Percentiles rank a stretch among this genome's conserved stretches.
These are phyloP conservation scores for Petasospora fabianii DNA, from an alignment of 1,139 yeast genomes.

Conservation along the genomic window DNA sequence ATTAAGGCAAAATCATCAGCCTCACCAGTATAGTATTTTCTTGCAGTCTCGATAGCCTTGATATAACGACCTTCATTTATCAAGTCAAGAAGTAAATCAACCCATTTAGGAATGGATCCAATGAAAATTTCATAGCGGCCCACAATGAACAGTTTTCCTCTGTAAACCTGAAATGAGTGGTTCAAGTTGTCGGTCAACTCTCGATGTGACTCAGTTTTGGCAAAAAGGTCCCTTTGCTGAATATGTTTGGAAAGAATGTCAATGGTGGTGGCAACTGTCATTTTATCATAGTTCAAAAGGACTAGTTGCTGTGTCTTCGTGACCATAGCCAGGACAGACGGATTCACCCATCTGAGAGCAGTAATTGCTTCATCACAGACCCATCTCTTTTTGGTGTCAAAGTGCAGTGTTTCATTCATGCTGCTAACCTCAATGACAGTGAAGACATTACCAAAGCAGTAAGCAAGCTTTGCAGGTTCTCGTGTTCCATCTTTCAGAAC, in stretches of 20 bases:
- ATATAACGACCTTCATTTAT: conserved; percentile 48
- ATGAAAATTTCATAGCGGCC: conserved; percentile 48
- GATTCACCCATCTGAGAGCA: conserved; percentile 58
- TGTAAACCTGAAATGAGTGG: conserved; percentile 36
- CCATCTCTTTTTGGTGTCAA: conserved; percentile 44
- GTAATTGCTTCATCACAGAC: conserved; percentile 44
- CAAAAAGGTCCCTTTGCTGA: conserved; percentile 31
- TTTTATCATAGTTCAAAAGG: conserved; percentile 37
- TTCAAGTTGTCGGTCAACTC: conserved; percentile 28
- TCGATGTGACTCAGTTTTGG: conserved; percentile 12
- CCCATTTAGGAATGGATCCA: conserved; percentile 71
- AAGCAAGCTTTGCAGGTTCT: conserved; percentile 52
- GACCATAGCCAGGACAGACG: conserved; percentile 44
- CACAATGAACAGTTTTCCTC: conserved; percentile 45
- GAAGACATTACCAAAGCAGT: conserved; percentile 60
- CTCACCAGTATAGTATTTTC: conserved; percentile 48
- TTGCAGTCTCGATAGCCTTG: conserved; percentile 48
- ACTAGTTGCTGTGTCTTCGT: conserved; percentile 45
- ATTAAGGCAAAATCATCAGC: conserved; percentile 42
- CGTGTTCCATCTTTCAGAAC: conserved; percentile 23
- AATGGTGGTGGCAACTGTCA: conserved; percentile 35
- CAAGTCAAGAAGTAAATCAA: conserved; percentile 54
- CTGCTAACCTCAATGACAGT: conserved; percentile 49
- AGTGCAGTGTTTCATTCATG: conserved; percentile 36
- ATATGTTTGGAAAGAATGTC: conserved; percentile 46